Evolutionary conservation across 192 early-diverging fungal genomes (phyloP), one percentile per base, ranked within the genome.

Genomic region (Pilobolus umbonatus): DNA sequence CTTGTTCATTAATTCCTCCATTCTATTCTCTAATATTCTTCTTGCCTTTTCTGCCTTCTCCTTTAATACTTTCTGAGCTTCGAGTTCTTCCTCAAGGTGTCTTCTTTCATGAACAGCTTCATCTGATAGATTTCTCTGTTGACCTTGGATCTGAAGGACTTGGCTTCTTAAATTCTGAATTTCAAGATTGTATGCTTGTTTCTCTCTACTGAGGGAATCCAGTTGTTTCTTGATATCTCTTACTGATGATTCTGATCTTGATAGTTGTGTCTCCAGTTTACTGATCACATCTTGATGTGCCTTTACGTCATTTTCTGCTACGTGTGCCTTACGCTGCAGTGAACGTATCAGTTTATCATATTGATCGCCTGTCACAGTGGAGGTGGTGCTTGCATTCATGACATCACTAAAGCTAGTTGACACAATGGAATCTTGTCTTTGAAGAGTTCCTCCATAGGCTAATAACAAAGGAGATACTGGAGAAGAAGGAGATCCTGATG

Each of bases 1-100:
- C 45, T 74, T 68, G 17, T 58, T 73, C 67, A 82, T 70, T 17
- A 82, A 42, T 31, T 80, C 76, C 53, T 82, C 78, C 74, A 82
- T 78, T 46, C 72, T 56, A 17, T 63, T 67, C 46, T 82, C 80
- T 36, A 82, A 53, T 24, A 73, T 65, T 8, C 60, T 47, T 48
- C 64, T 63, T 17, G 78, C 73, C 54, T 68, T 70, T 49, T 80
- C 75, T 4, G 80, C 78, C 48, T 67, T 73, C 59, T 82, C 78
- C 44, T 74, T 75, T n/a, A 71, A 68, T 29, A 28, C 45, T 30
- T 72, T 55, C 56, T 82, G 78, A 31, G 61, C 48, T 36, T 80
- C 74, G 5, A 78, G 36, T 11, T 59, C 31, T 1, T 58, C 21
- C 55, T 82, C 73, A 5, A 82, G 52, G 2, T 30, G 42, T 24